Evolutionary conservation across 2,329 filamentous ascomycete species (phyloP).

Genomic region (Septoria petroselini): DNA sequence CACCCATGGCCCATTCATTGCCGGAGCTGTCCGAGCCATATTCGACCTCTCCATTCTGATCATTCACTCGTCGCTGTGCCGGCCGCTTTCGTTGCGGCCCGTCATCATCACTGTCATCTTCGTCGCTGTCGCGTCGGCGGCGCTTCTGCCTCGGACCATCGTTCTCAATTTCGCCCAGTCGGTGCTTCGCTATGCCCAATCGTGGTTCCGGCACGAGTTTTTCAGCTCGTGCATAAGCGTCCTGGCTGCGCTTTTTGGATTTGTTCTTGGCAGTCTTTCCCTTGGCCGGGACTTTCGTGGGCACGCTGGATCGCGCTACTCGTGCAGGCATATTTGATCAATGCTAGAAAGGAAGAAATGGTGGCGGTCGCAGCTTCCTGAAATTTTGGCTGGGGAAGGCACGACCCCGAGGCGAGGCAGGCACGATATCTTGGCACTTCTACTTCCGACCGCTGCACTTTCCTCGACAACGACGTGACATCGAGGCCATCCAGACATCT

Average conservation of each 20-base stretch:
- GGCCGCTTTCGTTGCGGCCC: constrained; percentile 35
- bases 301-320: constrained; percentile 40
- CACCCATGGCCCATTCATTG: constrained; percentile 77
- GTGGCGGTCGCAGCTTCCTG: constrained; percentile 1
- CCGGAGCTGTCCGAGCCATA: constrained; percentile 81
- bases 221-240: constrained; percentile 65
- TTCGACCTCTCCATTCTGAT: constrained; percentile 53
- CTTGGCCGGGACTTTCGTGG: constrained; percentile 27
- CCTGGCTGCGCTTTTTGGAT: constrained; percentile 54
- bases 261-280: constrained; percentile 41
- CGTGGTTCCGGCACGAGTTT: constrained; percentile 53
- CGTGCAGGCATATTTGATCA: constrained; percentile 45
- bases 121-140: constrained; percentile 49
- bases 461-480: neutral
- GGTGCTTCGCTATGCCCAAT: constrained; percentile 54
- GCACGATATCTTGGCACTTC: constrained; percentile 8
- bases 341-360: neutral
- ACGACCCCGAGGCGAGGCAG: constrained; percentile 1
- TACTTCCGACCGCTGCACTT: constrained; percentile 10
- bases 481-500: neutral
- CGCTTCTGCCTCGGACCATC: constrained; percentile 45
- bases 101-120: constrained; percentile 43
- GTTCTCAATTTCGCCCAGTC: constrained; percentile 56
- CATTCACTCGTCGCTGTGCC: constrained; percentile 27
- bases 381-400: constrained; percentile 20